Percentiles rank a stretch among this genome's conserved stretches.
phyloP scores from a whole-genome alignment of 768 basidiomycete species.

The Lactarius evosmus region DNA sequence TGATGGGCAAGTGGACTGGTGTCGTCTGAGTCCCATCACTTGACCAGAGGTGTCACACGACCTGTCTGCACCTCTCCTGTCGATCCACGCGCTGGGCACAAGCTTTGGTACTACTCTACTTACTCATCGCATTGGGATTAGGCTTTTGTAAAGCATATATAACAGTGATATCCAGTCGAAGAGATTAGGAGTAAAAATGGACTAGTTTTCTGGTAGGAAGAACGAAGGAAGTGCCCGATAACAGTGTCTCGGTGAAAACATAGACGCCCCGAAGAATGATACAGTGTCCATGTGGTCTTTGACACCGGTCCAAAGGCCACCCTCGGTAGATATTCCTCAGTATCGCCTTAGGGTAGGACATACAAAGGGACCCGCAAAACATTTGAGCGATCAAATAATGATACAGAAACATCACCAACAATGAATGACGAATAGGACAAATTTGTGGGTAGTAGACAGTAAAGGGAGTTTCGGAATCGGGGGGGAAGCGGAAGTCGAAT shows the following conservation, averaged over 20 bases:
- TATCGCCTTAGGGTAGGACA: conserved; percentile 11
- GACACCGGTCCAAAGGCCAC: conserved; percentile 21
- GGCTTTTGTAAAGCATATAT: conserved; percentile 26
- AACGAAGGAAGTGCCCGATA: conserved; percentile 23
- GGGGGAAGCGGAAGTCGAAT: not conserved
- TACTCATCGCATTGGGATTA: conserved; percentile 22
- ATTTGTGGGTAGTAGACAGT: conserved; percentile 11
- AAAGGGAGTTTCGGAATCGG: not conserved
- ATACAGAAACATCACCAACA: conserved; percentile 26
- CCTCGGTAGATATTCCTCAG: conserved; percentile 18
- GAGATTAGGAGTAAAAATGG: conserved; percentile 19
- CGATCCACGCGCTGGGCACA: not conserved
- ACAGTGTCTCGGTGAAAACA: conserved; percentile 15
- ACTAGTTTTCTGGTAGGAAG: conserved; percentile 19
- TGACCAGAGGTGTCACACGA: conserved; percentile 22
- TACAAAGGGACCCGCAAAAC: conserved; percentile 24
- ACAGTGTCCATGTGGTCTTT: conserved; percentile 27
- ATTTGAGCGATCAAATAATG: conserved; percentile 26
- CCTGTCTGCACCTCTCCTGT: not conserved
- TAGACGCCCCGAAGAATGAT: conserved; percentile 25
- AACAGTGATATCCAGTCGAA: conserved; percentile 24
- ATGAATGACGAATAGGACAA: conserved; percentile 18
- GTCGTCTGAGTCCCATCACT: conserved; percentile 39
- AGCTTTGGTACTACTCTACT: conserved; percentile 8
- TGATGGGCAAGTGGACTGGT: conserved; percentile 73